Percentiles rank a stretch among this genome's conserved stretches.
Evolutionary conservation across 805 yeast species (phyloP).

Genomic region (Sugiyamaella smithiae): DNA sequence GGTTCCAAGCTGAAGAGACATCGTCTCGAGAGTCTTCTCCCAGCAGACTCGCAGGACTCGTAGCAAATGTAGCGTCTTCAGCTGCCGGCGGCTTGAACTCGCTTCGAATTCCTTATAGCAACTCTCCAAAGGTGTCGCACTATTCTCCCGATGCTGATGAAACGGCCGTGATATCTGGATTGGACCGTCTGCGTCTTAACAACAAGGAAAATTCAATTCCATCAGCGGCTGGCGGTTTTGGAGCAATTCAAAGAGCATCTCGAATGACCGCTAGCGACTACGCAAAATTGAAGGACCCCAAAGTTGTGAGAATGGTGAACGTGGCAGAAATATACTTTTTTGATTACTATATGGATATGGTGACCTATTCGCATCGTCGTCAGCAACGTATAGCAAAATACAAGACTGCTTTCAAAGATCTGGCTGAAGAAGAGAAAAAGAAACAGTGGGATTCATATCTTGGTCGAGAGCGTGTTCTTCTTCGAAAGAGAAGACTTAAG

Average conservation of each 20-base stretch:
- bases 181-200: conserved; percentile 16
- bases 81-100: conserved; percentile 9
- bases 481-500: conserved; percentile 85
- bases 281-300: conserved; percentile 56
- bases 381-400: conserved; percentile 78
- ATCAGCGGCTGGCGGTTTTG: not conserved
- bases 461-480: conserved; percentile 77
- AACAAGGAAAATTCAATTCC: conserved; percentile 16
- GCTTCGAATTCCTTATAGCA: conserved; percentile 3
- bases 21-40: conserved; percentile 13
- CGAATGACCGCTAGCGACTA: conserved; percentile 23
- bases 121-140: not conserved
- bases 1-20: not conserved
- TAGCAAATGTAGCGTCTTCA: conserved; percentile 11
- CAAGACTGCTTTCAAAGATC: conserved; percentile 42
- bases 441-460: conserved; percentile 74
- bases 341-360: conserved; percentile 94
- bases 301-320: conserved; percentile 80
- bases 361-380: conserved; percentile 86
- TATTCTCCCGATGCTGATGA: conserved; percentile 17
- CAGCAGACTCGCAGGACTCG: conserved; percentile 7
- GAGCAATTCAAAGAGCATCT: not conserved
- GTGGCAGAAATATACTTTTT: conserved; percentile 92
- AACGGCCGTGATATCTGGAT: conserved; percentile 22
- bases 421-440: conserved; percentile 41